These are phyloP conservation scores for Haematococcus lacustris DNA, from an alignment of 139 green algal species.

Conservation along the genomic window DNA sequence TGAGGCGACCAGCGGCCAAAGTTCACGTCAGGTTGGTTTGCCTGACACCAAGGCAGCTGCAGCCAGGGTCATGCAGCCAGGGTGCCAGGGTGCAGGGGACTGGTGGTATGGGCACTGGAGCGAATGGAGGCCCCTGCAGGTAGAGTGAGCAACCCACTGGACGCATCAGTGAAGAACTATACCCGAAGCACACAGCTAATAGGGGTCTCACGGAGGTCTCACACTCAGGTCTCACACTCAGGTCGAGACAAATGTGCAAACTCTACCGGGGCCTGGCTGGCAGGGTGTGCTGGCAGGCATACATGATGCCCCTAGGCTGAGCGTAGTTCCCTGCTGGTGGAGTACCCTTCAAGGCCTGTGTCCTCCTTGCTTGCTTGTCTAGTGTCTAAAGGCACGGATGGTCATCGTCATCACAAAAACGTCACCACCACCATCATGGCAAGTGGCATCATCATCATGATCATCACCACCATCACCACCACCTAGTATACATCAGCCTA, in stretches of 20 bases:
- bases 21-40: constrained; percentile 29
- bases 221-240: too few relatives aligned
- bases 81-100: background rate
- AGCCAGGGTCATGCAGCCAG: background rate
- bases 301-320: too few relatives aligned
- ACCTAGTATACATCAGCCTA: background rate
- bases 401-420: background rate
- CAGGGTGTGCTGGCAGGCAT: too few relatives aligned
- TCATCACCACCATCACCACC: background rate
- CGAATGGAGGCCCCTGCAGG: background rate
- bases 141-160: background rate
- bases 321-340: too few relatives aligned
- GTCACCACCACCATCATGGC: background rate
- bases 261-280: too few relatives aligned
- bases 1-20: constrained; percentile 28
- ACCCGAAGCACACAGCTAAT: too few relatives aligned
- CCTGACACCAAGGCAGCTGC: too few relatives aligned
- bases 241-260: constrained; percentile 9
- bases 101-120: background rate
- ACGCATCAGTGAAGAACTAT: background rate
- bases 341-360: too few relatives aligned
- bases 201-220: too few relatives aligned
- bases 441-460: background rate
- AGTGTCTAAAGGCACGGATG: too few relatives aligned
- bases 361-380: too few relatives aligned